Evolutionary conservation across 371 early-diverging fungal species (phyloP).

Genomic region (Mortierella sp.): DNA sequence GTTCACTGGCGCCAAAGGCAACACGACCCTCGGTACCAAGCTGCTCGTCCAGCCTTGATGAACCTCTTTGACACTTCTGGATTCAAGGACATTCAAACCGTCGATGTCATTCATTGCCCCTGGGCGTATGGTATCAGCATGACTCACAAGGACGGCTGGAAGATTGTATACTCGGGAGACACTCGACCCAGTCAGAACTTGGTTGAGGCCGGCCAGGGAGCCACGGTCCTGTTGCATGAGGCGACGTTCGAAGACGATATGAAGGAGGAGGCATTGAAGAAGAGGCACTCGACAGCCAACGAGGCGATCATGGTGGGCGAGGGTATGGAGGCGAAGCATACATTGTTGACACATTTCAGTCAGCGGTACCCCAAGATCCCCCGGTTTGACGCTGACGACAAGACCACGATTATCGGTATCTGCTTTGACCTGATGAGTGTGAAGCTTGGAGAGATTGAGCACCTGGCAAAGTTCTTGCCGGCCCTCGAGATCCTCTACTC

Average conservation of each 20-base stretch:
- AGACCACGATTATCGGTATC: conserved; percentile 72
- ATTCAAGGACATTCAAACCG: conserved; percentile 68
- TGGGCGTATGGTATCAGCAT: conserved; percentile 84
- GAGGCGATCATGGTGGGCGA: conserved; percentile 92
- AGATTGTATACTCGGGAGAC: conserved; percentile 95
- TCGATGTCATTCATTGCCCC: conserved; percentile 86
- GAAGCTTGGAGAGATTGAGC: conserved; percentile 68
- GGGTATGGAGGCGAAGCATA: conserved; percentile 83
- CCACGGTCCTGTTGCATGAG: conserved; percentile 96
- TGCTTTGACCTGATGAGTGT: conserved; percentile 90
- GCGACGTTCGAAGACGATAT: conserved; percentile 94
- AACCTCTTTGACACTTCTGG: conserved; percentile 63
- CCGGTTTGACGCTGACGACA: conserved; percentile 58
- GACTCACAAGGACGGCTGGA: conserved; percentile 75
- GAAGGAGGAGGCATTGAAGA: conserved; percentile 84
- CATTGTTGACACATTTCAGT: conserved; percentile 98
- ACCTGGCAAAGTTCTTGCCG: conserved; percentile 70
- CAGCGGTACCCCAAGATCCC: conserved; percentile 95
- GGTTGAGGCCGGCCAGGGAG: conserved; percentile 76
- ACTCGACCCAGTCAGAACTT: conserved; percentile 91
- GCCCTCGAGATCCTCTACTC: conserved; percentile 70
- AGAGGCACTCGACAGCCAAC: conserved; percentile 90
- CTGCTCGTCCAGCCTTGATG: conserved; percentile 21
- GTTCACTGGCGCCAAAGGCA: conserved; percentile 26
- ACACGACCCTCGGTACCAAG: conserved; percentile 4